Conservation (phyloP, 164 flowering plant species). For the Nymphaea thermarum region DNA sequence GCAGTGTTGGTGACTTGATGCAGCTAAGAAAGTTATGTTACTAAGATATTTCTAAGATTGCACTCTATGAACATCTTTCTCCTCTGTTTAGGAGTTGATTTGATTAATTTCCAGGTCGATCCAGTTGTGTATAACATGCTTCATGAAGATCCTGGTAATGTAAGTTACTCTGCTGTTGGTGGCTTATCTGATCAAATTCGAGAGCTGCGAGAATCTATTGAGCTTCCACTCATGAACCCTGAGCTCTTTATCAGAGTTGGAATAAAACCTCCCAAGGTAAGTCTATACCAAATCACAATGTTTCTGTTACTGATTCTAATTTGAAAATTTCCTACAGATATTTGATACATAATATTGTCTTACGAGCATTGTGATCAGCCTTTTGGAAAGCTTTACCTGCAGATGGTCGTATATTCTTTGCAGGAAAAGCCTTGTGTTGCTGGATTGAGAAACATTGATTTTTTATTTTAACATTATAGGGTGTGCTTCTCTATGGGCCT, state of each 20-base stretch:
- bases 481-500: slow-evolving; percentile 95
- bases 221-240: slow-evolving; percentile 91
- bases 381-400: too few species aligned
- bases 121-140: slow-evolving; percentile 96
- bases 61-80: too few species aligned
- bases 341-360: too few species aligned
- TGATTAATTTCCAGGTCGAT: slow-evolving; percentile 48
- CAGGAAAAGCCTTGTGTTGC: too few species aligned
- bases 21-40: too few species aligned
- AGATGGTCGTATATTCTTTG: too few species aligned
- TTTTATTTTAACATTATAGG: slow-evolving; percentile 23
- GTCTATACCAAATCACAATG: neutral
- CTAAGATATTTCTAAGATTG: too few species aligned
- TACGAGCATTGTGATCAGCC: too few species aligned
- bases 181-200: slow-evolving; percentile 86
- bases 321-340: too few species aligned
- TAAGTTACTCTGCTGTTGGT: slow-evolving; percentile 96
- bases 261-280: slow-evolving; percentile 93
- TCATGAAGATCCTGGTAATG: slow-evolving; percentile 96
- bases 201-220: slow-evolving; percentile 86
- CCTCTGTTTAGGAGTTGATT: too few species aligned
- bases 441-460: too few species aligned
- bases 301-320: neutral
- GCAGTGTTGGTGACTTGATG: neutral
- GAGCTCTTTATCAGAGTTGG: slow-evolving; percentile 93